Conservation (phyloP, 805 yeast genomes). For the Spathaspora hagerdaliae region DNA sequence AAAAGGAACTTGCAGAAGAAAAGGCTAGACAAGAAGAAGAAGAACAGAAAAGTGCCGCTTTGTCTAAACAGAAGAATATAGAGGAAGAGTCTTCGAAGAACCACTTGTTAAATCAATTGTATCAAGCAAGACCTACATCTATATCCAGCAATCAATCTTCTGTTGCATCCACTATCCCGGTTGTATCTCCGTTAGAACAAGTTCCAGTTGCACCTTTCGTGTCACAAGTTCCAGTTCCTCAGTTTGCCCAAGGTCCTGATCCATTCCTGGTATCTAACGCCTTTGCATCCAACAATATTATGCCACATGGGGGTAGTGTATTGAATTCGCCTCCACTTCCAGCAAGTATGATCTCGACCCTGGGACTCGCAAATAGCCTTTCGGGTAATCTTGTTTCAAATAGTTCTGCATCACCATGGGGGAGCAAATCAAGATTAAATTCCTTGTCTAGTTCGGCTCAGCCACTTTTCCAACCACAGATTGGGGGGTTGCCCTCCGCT, state of each 20-base stretch:
- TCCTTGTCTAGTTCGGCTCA: constrained; percentile 4
- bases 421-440: constrained; percentile 9
- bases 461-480: background rate
- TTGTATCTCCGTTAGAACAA: background rate
- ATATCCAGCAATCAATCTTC: constrained; percentile 4
- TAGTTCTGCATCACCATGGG: constrained; percentile 6
- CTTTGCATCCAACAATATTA: background rate
- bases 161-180: constrained; percentile 1
- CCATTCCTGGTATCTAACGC: background rate
- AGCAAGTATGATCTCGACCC: background rate
- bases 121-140: constrained; percentile 27
- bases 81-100: constrained; percentile 10
- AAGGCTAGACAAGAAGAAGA: constrained; percentile 5
- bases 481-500: background rate
- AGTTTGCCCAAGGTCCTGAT: background rate
- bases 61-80: constrained; percentile 1
- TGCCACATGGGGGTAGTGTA: background rate
- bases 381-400: background rate
- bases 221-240: background rate
- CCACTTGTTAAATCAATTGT: constrained; percentile 30
- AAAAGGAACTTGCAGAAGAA: constrained; percentile 10
- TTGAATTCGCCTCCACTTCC: background rate
- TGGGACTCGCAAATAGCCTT: background rate
- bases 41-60: background rate
- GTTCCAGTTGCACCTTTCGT: background rate